Evolutionary conservation across 495 filamentous ascomycete genomes (phyloP).

Genomic region (Penicillium fimorum): DNA sequence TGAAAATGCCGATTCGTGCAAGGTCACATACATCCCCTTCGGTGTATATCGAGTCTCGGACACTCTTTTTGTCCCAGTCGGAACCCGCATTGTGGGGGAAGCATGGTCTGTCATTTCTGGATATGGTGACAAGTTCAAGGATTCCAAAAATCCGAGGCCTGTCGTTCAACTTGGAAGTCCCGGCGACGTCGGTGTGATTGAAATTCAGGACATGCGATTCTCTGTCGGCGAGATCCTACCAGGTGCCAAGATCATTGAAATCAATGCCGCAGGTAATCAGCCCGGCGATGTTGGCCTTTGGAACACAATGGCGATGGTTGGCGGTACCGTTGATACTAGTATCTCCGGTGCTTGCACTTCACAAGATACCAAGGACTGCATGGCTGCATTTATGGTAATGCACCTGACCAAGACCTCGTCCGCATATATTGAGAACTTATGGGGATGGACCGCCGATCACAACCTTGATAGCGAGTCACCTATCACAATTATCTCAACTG

Average conservation of each 20-base stretch:
- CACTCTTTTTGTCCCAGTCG: conserved; percentile 55
- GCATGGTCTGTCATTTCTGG: conserved; percentile 51
- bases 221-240: conserved; percentile 51
- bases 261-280: conserved; percentile 49
- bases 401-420: conserved; percentile 51
- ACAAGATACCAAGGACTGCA: conserved; percentile 33
- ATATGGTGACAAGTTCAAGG: conserved; percentile 51
- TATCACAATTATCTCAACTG: conserved; percentile 46
- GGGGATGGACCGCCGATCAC: conserved; percentile 63
- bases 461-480: conserved; percentile 41
- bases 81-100: conserved; percentile 56
- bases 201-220: conserved; percentile 59
- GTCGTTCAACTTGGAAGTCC: conserved; percentile 58
- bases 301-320: conserved; percentile 52
- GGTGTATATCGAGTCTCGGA: conserved; percentile 59
- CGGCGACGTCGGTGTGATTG: conserved; percentile 55
- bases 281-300: conserved; percentile 60
- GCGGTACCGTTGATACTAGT: conserved; percentile 50
- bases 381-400: conserved; percentile 53
- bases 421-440: conserved; percentile 59
- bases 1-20: conserved; percentile 45
- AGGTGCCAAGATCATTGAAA: conserved; percentile 48
- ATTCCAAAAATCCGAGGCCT: conserved; percentile 48
- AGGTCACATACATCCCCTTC: conserved; percentile 58
- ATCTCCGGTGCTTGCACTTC: conserved; percentile 40